phyloP scores from a whole-genome alignment of 2,329 filamentous ascomycete species.

The Hypoxylon sp. region DNA sequence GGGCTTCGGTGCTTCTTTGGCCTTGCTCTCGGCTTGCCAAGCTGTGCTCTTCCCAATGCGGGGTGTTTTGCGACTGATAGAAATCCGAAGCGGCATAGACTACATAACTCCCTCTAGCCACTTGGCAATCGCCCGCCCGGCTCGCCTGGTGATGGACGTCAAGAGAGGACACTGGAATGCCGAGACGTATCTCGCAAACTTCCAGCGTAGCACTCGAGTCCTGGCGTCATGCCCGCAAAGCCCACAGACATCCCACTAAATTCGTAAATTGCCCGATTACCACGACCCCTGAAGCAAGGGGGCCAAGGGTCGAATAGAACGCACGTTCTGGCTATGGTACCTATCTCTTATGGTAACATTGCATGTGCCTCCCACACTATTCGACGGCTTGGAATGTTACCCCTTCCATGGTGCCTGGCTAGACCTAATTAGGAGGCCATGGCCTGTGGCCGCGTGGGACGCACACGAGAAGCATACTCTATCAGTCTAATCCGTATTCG shows the following conservation, averaged over 20 bases:
- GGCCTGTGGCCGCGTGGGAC: not conserved
- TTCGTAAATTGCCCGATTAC: conserved; percentile 4
- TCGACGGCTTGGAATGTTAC: conserved; percentile 4
- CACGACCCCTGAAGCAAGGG: conserved; percentile 15
- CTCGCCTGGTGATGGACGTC: too few species aligned
- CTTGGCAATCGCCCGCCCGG: too few species aligned
- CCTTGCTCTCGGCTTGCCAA: not conserved
- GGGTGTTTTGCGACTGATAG: conserved; percentile 53
- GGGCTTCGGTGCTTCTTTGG: not conserved
- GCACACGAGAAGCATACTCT: conserved; percentile 1
- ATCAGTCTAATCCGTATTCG: not conserved
- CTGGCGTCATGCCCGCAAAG: not conserved
- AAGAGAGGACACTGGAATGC: too few species aligned
- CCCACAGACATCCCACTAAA: not conserved
- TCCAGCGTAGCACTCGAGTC: not conserved
- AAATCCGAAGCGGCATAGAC: too few species aligned
- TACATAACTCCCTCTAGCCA: too few species aligned
- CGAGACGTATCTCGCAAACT: not conserved
- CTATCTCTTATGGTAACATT: conserved; percentile 21
- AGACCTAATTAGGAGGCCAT: conserved; percentile 1
- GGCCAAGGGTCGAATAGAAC: conserved; percentile 6
- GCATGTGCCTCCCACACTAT: conserved; percentile 8
- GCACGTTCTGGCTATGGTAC: conserved; percentile 11
- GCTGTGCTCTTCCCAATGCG: conserved; percentile 42
- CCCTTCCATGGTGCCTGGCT: conserved; percentile 1